phyloP scores from a whole-genome alignment of 192 early-diverging fungal genomes.

The Coemansia sp. region DNA sequence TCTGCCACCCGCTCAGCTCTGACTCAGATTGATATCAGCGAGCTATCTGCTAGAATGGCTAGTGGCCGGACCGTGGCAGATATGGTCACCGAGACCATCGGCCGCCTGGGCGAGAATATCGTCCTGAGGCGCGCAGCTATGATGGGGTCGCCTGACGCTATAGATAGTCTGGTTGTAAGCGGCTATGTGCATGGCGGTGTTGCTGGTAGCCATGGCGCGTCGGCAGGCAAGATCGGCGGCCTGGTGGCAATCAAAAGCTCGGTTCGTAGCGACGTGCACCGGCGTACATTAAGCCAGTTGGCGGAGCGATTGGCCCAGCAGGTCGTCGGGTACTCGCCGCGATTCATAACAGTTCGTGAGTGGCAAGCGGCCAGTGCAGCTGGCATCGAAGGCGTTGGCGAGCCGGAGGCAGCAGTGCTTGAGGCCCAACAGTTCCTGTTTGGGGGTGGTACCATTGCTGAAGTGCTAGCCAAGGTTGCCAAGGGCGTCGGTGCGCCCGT shows the following conservation, averaged over 20 bases:
- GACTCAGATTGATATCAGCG: conserved; percentile 5
- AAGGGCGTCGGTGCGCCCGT: conserved; percentile 53
- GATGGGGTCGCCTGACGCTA: conserved; percentile 19
- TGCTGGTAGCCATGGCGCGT: conserved; percentile 12
- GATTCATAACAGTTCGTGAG: conserved; percentile 46
- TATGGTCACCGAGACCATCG: conserved; percentile 72
- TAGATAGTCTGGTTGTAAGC: conserved; percentile 45
- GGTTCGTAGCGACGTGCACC: conserved; percentile 14
- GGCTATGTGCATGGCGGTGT: conserved; percentile 74
- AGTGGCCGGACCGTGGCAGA: conserved; percentile 57
- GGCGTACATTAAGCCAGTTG: conserved; percentile 55
- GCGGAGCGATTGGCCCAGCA: conserved; percentile 80
- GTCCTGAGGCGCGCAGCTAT: conserved; percentile 64
- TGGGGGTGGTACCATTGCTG: conserved; percentile 67
- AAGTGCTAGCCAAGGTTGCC: conserved; percentile 56
- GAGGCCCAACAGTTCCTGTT: conserved; percentile 72
- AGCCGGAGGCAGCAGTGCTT: conserved; percentile 54
- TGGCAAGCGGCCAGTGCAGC: conserved; percentile 41
- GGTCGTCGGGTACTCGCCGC: conserved; percentile 78
- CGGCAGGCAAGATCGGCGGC: conserved; percentile 76
- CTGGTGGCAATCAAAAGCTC: conserved; percentile 62
- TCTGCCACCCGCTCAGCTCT: neutral
- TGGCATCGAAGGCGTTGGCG: conserved; percentile 9
- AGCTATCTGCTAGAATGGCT: neutral
- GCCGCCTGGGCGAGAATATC: conserved; percentile 89